A percentile compares a stretch with the other conserved stretches of the same genome.
Evolutionary conservation across 371 early-diverging fungal genomes (phyloP).

Genomic region (Saksenaea vasiformis): DNA sequence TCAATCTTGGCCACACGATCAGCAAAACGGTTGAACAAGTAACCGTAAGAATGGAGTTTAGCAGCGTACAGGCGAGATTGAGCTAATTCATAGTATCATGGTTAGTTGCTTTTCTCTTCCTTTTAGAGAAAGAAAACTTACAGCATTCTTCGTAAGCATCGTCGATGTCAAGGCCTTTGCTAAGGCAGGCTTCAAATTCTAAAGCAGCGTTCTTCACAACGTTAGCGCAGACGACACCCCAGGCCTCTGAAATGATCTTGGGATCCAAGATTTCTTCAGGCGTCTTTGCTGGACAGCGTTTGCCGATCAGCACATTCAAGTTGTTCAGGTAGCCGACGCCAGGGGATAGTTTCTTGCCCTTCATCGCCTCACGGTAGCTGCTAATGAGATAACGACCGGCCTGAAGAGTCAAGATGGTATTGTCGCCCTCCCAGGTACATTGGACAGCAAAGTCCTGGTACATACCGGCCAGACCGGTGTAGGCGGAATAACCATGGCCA

Average conservation of each 20-base stretch:
- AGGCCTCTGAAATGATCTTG: slow-evolving; percentile 76
- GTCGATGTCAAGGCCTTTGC: slow-evolving; percentile 72
- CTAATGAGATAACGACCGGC: slow-evolving; percentile 87
- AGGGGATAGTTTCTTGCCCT: slow-evolving; percentile 75
- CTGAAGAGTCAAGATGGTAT: slow-evolving; percentile 90
- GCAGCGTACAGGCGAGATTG: slow-evolving; percentile 84
- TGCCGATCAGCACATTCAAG: slow-evolving; percentile 52
- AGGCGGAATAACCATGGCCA: slow-evolving; percentile 92
- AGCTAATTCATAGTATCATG: slow-evolving; percentile 30
- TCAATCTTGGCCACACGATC: slow-evolving; percentile 68
- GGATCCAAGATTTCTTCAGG: slow-evolving; percentile 63
- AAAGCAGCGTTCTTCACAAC: slow-evolving; percentile 80
- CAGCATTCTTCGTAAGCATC: slow-evolving; percentile 88
- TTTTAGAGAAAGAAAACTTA: slow-evolving; percentile 16
- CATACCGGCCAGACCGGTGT: slow-evolving; percentile 86
- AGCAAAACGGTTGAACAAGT: slow-evolving; percentile 84
- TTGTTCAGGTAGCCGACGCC: slow-evolving; percentile 85
- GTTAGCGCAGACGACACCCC: slow-evolving; percentile 83
- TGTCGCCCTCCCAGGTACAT: slow-evolving; percentile 94
- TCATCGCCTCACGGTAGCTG: slow-evolving; percentile 77
- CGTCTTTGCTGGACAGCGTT: slow-evolving; percentile 54
- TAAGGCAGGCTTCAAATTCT: slow-evolving; percentile 73
- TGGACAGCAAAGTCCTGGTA: slow-evolving; percentile 92
- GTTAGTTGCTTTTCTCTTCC: background rate
- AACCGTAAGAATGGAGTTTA: slow-evolving; percentile 83